A percentile compares a stretch with the other conserved stretches of the same genome.
These are phyloP conservation scores for Trichoderma virens DNA, from an alignment of 495 filamentous ascomycete species.

Conservation along the genomic window DNA sequence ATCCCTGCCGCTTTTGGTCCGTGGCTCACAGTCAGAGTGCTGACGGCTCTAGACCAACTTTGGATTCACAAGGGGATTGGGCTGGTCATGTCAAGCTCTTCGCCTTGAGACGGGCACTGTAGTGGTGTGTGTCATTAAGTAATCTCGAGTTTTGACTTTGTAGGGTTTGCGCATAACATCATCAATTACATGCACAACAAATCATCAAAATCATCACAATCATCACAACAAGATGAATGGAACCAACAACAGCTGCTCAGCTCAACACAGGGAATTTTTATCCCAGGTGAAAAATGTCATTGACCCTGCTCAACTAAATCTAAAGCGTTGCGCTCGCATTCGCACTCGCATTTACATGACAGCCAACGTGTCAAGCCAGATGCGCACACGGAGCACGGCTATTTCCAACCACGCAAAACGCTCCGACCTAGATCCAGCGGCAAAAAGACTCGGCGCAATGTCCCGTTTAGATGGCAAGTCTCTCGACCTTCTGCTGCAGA, in stretches of 20 bases:
- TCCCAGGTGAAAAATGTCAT: not conserved
- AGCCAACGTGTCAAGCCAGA: not conserved
- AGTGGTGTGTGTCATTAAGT: too few species aligned
- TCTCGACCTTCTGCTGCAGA: conserved; percentile 92
- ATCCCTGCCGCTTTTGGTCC: too few species aligned
- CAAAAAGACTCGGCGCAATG: not conserved
- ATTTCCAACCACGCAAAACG: not conserved
- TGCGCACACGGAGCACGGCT: not conserved
- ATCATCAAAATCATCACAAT: too few species aligned
- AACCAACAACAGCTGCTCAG: not conserved
- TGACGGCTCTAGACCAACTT: not conserved
- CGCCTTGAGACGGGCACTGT: too few species aligned
- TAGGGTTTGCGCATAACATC: too few species aligned
- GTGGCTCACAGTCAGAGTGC: not conserved
- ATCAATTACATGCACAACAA: too few species aligned
- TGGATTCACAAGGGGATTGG: too few species aligned
- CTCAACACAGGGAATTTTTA: not conserved
- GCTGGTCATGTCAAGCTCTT: too few species aligned
- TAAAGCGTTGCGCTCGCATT: not conserved
- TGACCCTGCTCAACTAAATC: not conserved
- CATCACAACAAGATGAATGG: not conserved
- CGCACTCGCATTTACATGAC: not conserved
- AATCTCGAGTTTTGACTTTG: too few species aligned
- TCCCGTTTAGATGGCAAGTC: conserved; percentile 76
- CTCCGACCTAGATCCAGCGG: conserved; percentile 2